Evolutionary conservation across 768 basidiomycete species (phyloP), one percentile per base, ranked within the genome.

Genomic region (Mycena pura): DNA sequence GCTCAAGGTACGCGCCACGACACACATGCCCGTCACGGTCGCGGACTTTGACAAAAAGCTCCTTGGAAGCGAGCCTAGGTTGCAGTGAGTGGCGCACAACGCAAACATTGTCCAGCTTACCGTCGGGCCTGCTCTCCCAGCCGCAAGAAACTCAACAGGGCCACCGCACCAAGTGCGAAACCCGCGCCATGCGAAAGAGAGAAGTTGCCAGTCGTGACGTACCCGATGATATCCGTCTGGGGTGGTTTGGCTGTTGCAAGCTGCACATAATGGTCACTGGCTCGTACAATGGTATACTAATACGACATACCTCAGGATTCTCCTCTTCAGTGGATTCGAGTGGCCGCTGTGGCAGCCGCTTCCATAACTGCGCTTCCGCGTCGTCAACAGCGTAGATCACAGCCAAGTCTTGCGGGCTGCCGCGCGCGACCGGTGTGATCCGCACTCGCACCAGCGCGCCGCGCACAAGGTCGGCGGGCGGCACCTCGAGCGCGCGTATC

Each of bases 161-260:
- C 78, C 17, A 98, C 74, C 0, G 88, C 86, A 17, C 88, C 96
- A 13, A 97, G 80, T 3, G 86, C 95, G 67, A 86, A 86, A 0
- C 93, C 95, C 59, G 84, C 77, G 0, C 96, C 96, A 27, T 87
- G 83, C 0, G 86, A 82, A 8, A 98, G 81, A 2, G 95, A 96
- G 70, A 84, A 90, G 60, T 87, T 88, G 0, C 95, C 96, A 3
- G 91, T 89, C 0, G 94, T 93, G 19, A 95, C 81, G 68, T 91
- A 92, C 0, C 96, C 96, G 51, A 96, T 85, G 24, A 92, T 80
- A 3, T 75, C 70, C 3, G 76, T 71, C 45, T 79, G 69, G 2
- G 76, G 67, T 6, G 86, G 80, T 7, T 75, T 71, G 6, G 73
- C 63, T 59, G 80, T 77, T 13, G 80, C 81, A 4, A 87, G 68